These are phyloP conservation scores for Sclerotinia minor DNA, from an alignment of 2,329 filamentous ascomycete genomes.

Conservation along the genomic window DNA sequence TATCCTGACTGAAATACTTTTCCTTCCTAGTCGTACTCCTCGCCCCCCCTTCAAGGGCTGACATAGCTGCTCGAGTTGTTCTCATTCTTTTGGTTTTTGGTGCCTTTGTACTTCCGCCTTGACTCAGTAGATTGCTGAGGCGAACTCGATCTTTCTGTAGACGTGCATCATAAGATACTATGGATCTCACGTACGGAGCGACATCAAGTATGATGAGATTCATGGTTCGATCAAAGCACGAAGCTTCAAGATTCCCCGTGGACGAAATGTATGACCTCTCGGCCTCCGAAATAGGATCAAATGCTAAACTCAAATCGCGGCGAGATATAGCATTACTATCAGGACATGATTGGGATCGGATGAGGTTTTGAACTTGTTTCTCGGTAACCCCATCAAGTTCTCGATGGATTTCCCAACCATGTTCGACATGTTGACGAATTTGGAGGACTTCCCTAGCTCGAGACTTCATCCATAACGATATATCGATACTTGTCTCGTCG, in stretches of 20 bases:
- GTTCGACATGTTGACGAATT: slow-evolving; percentile 33
- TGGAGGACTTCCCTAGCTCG: slow-evolving; percentile 37
- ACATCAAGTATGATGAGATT: slow-evolving; percentile 70
- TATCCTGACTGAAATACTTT: slow-evolving; percentile 65
- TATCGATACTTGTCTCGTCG: slow-evolving; percentile 29
- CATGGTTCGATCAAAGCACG: slow-evolving; percentile 74
- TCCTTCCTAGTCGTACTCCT: slow-evolving; percentile 67
- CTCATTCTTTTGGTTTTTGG: slow-evolving; percentile 57
- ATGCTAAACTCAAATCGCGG: slow-evolving; percentile 57
- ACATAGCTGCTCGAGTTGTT: slow-evolving; percentile 72
- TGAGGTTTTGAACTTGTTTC: slow-evolving; percentile 32
- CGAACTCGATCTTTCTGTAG: slow-evolving; percentile 67
- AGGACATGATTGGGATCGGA: slow-evolving; percentile 28
- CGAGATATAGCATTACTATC: slow-evolving; percentile 45
- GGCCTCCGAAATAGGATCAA: slow-evolving; percentile 58
- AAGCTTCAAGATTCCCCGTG: slow-evolving; percentile 58
- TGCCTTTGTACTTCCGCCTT: slow-evolving; percentile 54
- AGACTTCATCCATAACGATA: slow-evolving; percentile 39
- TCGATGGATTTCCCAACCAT: slow-evolving; percentile 32
- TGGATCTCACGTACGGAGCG: slow-evolving; percentile 85
- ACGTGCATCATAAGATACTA: slow-evolving; percentile 72
- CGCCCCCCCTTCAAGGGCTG: slow-evolving; percentile 73
- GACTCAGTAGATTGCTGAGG: slow-evolving; percentile 62
- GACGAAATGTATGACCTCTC: slow-evolving; percentile 45
- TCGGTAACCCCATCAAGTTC: slow-evolving; percentile 35